Conservation (phyloP, 495 filamentous ascomycete genomes). For the Clavariopsis aquatica region DNA sequence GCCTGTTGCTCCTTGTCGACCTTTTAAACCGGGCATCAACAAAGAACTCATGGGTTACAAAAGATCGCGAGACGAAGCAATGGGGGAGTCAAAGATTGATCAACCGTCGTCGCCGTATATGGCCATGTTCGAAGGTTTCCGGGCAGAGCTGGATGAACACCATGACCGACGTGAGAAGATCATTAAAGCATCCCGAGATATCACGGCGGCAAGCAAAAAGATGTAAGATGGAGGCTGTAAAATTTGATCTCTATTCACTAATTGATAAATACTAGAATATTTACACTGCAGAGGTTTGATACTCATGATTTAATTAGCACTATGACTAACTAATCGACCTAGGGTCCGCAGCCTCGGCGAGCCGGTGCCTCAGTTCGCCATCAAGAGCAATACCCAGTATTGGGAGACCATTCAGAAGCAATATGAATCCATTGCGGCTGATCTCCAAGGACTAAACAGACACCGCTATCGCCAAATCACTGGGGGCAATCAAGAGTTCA, state of each 20-base stretch:
- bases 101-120: constrained; percentile 52
- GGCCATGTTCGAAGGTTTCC: constrained; percentile 81
- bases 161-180: constrained; percentile 88
- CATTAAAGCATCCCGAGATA: constrained; percentile 84
- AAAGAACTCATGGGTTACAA: constrained; percentile 34
- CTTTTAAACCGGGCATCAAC: constrained; percentile 28
- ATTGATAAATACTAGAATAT: constrained; percentile 66
- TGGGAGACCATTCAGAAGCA: constrained; percentile 66
- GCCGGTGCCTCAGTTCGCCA: constrained; percentile 64
- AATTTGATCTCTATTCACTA: background rate
- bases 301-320: background rate
- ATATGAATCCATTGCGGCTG: constrained; percentile 65
- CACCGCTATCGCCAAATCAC: constrained; percentile 82
- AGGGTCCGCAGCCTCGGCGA: constrained; percentile 66
- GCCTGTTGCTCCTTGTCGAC: constrained; percentile 29
- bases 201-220: constrained; percentile 94
- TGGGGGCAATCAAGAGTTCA: constrained; percentile 82
- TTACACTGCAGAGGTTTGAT: constrained; percentile 79
- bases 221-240: constrained; percentile 61
- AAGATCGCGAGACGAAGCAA: constrained; percentile 31
- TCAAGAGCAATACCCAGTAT: constrained; percentile 64
- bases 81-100: constrained; percentile 35
- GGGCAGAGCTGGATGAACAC: constrained; percentile 87
- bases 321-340: constrained; percentile 11
- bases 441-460: constrained; percentile 75